Conservation (phyloP, 192 early-diverging fungal species). For the Coemansia nantahalensis region DNA sequence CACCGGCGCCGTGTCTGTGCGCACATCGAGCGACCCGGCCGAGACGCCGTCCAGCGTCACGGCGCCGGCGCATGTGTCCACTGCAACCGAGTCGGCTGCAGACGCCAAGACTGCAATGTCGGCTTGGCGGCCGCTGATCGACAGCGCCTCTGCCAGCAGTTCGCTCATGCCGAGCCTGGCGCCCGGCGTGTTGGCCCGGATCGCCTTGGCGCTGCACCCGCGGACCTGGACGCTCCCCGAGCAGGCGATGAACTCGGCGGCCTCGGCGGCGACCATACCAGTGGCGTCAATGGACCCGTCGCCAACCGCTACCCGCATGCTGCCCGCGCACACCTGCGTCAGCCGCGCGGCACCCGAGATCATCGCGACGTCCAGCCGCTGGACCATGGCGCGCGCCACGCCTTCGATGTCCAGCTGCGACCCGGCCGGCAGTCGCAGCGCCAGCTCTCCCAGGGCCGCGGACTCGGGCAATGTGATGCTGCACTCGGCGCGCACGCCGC, state of each 20-base stretch:
- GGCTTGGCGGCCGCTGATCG: background rate
- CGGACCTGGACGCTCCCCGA: conserved; percentile 6
- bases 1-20: too few species aligned
- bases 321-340: background rate
- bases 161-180: conserved; percentile 7
- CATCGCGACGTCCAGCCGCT: conserved; percentile 17
- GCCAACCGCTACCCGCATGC: conserved; percentile 22
- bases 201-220: conserved; percentile 6
- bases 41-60: too few species aligned
- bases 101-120: background rate
- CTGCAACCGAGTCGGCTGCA: too few species aligned
- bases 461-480: conserved; percentile 3
- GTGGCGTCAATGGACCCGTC: conserved; percentile 15
- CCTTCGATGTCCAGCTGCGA: conserved; percentile 4
- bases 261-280: background rate
- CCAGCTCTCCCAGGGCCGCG: background rate
- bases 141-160: background rate
- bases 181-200: conserved; percentile 14
- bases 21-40: too few species aligned
- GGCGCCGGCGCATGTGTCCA: too few species aligned
- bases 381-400: conserved; percentile 4
- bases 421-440: conserved; percentile 22
- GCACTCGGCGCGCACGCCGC: conserved; percentile 4
- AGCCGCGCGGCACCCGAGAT: conserved; percentile 17
- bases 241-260: conserved; percentile 22